Evolutionary conservation across 768 basidiomycete species (phyloP).

Genomic region (Boletus huronensis): DNA sequence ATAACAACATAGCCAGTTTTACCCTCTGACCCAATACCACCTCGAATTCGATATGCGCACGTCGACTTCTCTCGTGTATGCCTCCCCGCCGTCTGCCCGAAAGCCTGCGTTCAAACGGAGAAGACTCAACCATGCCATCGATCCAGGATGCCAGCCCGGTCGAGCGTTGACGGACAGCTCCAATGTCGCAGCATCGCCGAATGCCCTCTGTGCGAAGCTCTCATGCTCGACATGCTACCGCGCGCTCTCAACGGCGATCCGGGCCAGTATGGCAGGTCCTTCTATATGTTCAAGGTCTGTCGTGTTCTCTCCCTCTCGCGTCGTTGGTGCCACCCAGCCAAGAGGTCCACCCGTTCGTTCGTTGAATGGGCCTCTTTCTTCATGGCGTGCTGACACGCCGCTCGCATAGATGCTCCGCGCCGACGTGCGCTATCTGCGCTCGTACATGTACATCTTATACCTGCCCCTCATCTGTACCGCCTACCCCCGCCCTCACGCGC

Average conservation of each 20-base stretch:
- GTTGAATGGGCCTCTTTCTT: neutral
- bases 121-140: conserved; percentile 17
- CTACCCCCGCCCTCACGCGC: conserved; percentile 36
- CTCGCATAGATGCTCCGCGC: conserved; percentile 29
- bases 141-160: conserved; percentile 11
- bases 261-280: conserved; percentile 12
- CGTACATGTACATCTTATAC: conserved; percentile 36
- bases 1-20: neutral
- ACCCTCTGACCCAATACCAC: too few relatives aligned
- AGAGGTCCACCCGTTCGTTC: neutral
- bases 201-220: conserved; percentile 8
- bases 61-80: conserved; percentile 11
- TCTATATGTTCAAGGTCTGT: conserved; percentile 24
- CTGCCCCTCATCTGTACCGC: conserved; percentile 31
- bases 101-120: conserved; percentile 27
- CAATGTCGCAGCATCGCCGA: conserved; percentile 8
- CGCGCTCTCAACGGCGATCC: conserved; percentile 17
- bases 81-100: conserved; percentile 10
- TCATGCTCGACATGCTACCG: conserved; percentile 33
- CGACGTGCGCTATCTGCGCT: conserved; percentile 36
- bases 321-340: neutral
- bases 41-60: conserved; percentile 20
- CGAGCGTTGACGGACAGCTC: conserved; percentile 21
- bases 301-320: neutral
- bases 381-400: conserved; percentile 2